phyloP scores from a whole-genome alignment of 768 basidiomycete species.

The Boletus bicolor region DNA sequence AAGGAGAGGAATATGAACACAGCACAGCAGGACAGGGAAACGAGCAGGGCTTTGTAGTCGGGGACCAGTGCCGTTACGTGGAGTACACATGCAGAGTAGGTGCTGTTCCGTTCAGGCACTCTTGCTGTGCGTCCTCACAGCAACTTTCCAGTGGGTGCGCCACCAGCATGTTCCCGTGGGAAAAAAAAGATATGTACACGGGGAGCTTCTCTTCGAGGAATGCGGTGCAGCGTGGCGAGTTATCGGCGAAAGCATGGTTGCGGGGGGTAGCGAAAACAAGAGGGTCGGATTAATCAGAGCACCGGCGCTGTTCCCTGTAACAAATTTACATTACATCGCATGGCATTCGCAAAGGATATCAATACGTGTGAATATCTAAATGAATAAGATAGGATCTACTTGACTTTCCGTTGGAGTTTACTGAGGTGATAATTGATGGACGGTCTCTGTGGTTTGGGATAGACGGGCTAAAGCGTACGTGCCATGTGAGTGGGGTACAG shows the following conservation, averaged over 20 bases:
- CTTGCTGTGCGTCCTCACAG: conserved; percentile 11
- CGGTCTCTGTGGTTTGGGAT: conserved; percentile 63
- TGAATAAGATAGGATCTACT: conserved; percentile 42
- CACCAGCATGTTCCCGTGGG: conserved; percentile 22
- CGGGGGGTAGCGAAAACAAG: not conserved
- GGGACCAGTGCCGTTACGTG: conserved; percentile 6
- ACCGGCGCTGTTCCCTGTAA: conserved; percentile 5
- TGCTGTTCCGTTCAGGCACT: conserved; percentile 12
- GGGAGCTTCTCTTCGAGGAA: not conserved
- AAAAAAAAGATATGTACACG: not conserved
- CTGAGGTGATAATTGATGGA: conserved; percentile 91
- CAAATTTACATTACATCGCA: conserved; percentile 19
- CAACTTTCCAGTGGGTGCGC: conserved; percentile 11
- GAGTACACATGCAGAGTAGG: conserved; percentile 12
- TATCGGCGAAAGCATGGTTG: not conserved
- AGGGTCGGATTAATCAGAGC: not conserved
- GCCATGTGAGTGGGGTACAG: not conserved
- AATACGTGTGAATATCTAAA: conserved; percentile 18
- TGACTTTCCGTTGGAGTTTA: conserved; percentile 69
- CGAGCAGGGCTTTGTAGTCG: conserved; percentile 24
- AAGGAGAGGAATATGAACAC: conserved; percentile 8
- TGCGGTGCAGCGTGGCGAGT: not conserved
- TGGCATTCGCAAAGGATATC: conserved; percentile 13
- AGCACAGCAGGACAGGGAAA: conserved; percentile 6
- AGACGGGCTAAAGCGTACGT: conserved; percentile 50